Evolutionary conservation across 1,284 basidiomycete genomes (phyloP).

Genomic region (Ganoderma lingzhi): DNA sequence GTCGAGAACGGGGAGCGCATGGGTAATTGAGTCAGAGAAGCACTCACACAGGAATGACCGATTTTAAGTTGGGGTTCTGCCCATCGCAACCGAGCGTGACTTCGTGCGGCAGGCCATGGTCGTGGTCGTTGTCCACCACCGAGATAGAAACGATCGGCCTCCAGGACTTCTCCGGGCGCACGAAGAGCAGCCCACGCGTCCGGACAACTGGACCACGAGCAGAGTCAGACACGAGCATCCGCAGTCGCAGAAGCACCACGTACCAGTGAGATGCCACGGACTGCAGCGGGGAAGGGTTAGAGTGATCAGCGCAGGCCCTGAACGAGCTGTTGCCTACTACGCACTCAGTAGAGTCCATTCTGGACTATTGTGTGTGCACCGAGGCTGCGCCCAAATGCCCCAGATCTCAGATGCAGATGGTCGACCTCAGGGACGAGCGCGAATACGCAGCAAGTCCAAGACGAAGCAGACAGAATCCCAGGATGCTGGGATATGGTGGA

Average conservation of each 20-base stretch:
- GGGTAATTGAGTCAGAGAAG: neutral
- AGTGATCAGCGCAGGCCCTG: neutral
- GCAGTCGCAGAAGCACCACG: neutral
- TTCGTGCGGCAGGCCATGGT: conserved; percentile 48
- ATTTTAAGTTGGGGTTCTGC: conserved; percentile 71
- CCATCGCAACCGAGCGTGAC: conserved; percentile 68
- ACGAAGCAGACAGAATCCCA: neutral
- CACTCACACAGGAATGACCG: conserved; percentile 59
- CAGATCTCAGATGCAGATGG: conserved; percentile 9
- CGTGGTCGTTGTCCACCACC: conserved; percentile 55
- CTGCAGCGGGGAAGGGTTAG: conserved; percentile 6
- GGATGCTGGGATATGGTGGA: neutral
- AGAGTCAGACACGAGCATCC: conserved; percentile 4
- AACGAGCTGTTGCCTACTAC: neutral
- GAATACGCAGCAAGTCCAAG: neutral
- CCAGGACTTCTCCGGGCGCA: conserved; percentile 56
- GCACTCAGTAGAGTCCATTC: conserved; percentile 13
- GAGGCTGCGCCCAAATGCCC: neutral
- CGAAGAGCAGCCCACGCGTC: conserved; percentile 42
- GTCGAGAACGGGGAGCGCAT: neutral
- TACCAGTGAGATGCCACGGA: conserved; percentile 32
- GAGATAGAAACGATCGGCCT: conserved; percentile 63
- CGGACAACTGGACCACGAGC: conserved; percentile 38
- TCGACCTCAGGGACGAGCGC: neutral
- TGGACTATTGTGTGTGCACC: neutral